Evolutionary conservation across 148 eudicot genomes (phyloP).

Genomic region (Tetragonia tetragonoides): DNA sequence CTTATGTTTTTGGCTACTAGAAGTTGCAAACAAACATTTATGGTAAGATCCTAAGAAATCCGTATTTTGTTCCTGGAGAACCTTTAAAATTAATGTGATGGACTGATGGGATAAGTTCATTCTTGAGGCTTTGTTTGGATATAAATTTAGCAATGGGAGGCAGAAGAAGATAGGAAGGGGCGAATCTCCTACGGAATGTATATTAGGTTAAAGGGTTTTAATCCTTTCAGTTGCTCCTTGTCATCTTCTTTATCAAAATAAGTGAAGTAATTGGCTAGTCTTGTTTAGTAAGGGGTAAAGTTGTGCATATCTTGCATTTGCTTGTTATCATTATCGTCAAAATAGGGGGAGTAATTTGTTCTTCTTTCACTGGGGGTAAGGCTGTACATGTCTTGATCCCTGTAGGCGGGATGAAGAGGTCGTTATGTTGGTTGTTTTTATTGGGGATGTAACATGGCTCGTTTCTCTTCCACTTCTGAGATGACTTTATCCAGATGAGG

Average conservation of each 20-base stretch:
- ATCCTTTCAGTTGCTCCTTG: neutral
- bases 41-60: neutral
- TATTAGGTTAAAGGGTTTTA: neutral
- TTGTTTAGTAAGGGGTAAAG: too few species aligned
- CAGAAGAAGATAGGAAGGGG: neutral
- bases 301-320: too few species aligned
- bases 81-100: neutral
- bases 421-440: too few species aligned
- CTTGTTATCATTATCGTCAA: too few species aligned
- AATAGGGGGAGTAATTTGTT: too few species aligned
- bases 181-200: neutral
- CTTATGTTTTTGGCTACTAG: neutral
- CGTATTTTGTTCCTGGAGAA: neutral
- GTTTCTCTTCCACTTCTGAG: too few species aligned
- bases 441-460: too few species aligned
- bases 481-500: too few species aligned
- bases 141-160: neutral
- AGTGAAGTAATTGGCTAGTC: too few species aligned
- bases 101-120: neutral
- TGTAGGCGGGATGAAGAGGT: too few species aligned
- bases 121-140: neutral
- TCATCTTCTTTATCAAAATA: neutral
- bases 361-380: too few species aligned
- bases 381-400: too few species aligned
- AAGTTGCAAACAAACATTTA: neutral